Evolutionary conservation across 1,284 basidiomycete genomes (phyloP), one percentile per base, ranked within the genome.

Genomic region (Rhodotorula mucilaginosa): DNA sequence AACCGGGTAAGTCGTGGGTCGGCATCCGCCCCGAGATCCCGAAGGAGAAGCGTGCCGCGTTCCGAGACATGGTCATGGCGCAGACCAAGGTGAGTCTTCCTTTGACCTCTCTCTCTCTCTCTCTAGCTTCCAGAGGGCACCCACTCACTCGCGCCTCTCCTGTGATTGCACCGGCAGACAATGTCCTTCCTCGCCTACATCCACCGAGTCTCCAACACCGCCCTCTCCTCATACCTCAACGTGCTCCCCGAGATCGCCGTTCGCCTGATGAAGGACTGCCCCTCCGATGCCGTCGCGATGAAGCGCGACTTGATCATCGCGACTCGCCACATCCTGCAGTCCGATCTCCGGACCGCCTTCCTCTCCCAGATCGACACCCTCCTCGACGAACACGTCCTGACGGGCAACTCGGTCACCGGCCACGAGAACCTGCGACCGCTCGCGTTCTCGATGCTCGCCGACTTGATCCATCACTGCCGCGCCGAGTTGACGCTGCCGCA

Each of bases 161-260:
- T 1, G 39, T 7, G 6, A 34, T 2, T 34, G 2, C n/a, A 2
- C n/a, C 15, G 19, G 59, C 68, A 94, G 92, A 90, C 93, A 76
- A 88, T 98, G 81, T 95, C 93, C 8, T 97, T 94, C 81, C 84
- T 97, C 59, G 92, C 94, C 1, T 98, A 94, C 83, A 89, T 97
- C 39, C 86, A 96, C 73, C 87, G 94, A 65, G 90, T 88, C 46
- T 82, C 83, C 81, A 80, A 82, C 47, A 90, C 92, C 47, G 87
- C 89, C 66, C 87, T 89, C 73, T 89, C 91, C 59, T 85, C 87
- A 15, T 92, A 93, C 77, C 89, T 90, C 7, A 90, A 96, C 77
- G 87, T 87, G 6, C 86, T 99, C 52, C 90, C 96, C 26, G 84
- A 91, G 62, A 87, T 89, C 56, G 89, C 91, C 61, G 84, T 99